These are phyloP conservation scores for Chytriomyces confervae DNA, from an alignment of 192 early-diverging fungal species.

Conservation along the genomic window DNA sequence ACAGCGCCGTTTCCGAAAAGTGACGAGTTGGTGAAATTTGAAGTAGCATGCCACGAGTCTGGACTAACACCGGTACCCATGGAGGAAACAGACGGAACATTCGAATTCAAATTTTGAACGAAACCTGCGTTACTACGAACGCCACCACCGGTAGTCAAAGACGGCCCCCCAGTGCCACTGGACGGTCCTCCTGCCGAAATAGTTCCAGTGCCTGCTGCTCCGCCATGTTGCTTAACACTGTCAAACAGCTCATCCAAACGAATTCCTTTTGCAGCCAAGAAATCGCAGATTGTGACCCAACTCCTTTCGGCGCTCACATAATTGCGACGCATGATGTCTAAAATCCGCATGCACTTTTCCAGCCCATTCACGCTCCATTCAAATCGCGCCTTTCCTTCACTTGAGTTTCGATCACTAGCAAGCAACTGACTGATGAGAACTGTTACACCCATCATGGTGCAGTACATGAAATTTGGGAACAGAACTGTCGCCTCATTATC, in stretches of 20 bases:
- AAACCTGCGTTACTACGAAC: neutral
- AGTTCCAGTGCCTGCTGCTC: neutral
- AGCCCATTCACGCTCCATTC: neutral
- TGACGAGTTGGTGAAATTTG: neutral
- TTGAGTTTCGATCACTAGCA: neutral
- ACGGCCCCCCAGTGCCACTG: neutral
- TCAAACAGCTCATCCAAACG: constrained; percentile 13
- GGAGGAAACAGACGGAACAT: neutral
- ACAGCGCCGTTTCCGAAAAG: neutral
- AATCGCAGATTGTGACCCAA: constrained; percentile 25
- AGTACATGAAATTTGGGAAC: constrained; percentile 24
- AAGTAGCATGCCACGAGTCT: neutral
- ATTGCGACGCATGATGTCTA: constrained; percentile 19
- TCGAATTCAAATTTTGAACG: neutral
- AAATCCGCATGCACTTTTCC: constrained; percentile 15
- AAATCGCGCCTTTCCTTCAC: neutral
- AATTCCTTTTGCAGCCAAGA: constrained; percentile 20
- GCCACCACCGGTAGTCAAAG: neutral
- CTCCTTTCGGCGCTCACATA: neutral
- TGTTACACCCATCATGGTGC: constrained; percentile 8
- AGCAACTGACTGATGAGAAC: neutral
- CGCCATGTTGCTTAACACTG: neutral
- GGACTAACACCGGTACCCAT: neutral
- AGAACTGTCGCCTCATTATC: constrained; percentile 7
- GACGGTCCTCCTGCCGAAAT: neutral